phyloP scores from a whole-genome alignment of 352 stramenopile genomes.

The Pythium myriotylum region DNA sequence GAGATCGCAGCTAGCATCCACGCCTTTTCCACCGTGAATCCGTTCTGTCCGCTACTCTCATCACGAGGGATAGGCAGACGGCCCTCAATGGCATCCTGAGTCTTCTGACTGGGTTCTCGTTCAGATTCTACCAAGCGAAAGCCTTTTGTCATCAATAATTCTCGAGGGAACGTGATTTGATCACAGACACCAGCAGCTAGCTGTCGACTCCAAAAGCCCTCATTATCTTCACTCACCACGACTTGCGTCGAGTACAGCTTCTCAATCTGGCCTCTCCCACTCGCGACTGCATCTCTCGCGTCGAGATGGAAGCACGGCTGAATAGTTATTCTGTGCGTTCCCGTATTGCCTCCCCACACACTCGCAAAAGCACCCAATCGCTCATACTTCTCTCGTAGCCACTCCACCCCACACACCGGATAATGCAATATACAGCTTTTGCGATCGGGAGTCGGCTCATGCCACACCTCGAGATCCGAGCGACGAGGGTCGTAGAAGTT shows the following conservation, averaged over 20 bases:
- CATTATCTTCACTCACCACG: constrained; percentile 21
- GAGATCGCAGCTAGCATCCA: constrained; percentile 47
- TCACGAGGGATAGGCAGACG: too few relatives aligned
- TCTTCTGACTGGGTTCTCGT: neutral
- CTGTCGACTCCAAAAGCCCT: constrained; percentile 29
- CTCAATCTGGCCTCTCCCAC: constrained; percentile 7
- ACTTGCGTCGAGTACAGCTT: constrained; percentile 32
- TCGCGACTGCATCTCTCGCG: constrained; percentile 25
- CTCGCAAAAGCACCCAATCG: constrained; percentile 32
- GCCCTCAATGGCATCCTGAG: too few relatives aligned
- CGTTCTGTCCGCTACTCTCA: neutral
- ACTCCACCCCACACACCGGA: constrained; percentile 43
- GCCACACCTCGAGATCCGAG: constrained; percentile 12
- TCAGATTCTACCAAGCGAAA: neutral
- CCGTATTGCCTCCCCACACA: constrained; percentile 30
- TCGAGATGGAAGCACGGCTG: constrained; percentile 45
- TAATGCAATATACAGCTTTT: constrained; percentile 36
- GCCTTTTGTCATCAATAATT: constrained; percentile 18
- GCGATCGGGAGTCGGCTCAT: constrained; percentile 3
- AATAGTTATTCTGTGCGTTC: constrained; percentile 17
- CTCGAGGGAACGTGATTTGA: constrained; percentile 32
- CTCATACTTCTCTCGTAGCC: constrained; percentile 43
- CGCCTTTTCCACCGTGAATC: constrained; percentile 35
- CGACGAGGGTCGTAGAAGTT: constrained; percentile 41
- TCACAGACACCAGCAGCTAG: constrained; percentile 35